Conservation (phyloP, 352 stramenopile genomes). For the Globisporangium spinosum region DNA sequence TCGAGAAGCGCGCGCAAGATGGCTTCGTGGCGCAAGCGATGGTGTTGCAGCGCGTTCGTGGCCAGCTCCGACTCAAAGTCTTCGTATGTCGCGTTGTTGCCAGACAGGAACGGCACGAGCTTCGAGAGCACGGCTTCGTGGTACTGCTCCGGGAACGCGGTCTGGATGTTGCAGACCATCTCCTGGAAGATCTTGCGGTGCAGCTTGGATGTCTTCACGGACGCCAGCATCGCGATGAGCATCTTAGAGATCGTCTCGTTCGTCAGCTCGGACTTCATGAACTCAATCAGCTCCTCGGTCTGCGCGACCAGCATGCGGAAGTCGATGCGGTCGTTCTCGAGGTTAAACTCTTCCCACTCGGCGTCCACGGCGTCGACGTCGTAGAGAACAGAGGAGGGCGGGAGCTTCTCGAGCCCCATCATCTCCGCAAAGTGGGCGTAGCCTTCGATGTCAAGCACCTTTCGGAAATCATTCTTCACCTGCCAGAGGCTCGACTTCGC, state of each 20-base stretch:
- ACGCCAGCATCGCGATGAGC: constrained; percentile 80
- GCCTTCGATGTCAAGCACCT: constrained; percentile 76
- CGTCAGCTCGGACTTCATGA: constrained; percentile 60
- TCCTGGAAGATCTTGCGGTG: constrained; percentile 88
- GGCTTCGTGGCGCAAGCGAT: constrained; percentile 76
- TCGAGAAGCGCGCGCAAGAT: constrained; percentile 77
- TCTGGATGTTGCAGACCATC: constrained; percentile 86
- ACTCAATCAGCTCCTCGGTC: constrained; percentile 53
- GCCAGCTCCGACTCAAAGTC: constrained; percentile 71
- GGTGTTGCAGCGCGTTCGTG: constrained; percentile 61
- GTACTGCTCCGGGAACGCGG: constrained; percentile 59
- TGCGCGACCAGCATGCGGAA: constrained; percentile 75
- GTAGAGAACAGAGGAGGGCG: constrained; percentile 4
- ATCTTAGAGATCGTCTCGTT: constrained; percentile 84
- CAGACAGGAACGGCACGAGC: constrained; percentile 80
- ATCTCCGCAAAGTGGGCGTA: constrained; percentile 70
- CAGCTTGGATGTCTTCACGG: constrained; percentile 81
- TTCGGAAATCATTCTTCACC: constrained; percentile 79
- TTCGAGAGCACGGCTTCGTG: constrained; percentile 55
- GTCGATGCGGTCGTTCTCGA: constrained; percentile 86
- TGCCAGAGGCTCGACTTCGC: constrained; percentile 76
- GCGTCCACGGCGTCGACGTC: constrained; percentile 49
- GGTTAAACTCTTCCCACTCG: constrained; percentile 85
- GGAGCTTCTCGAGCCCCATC: constrained; percentile 59
- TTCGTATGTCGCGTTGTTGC: constrained; percentile 65